Evolutionary conservation across 2,329 filamentous ascomycete species (phyloP), one percentile per base, ranked within the genome.

Genomic region (Neonectria neomacrospora): DNA sequence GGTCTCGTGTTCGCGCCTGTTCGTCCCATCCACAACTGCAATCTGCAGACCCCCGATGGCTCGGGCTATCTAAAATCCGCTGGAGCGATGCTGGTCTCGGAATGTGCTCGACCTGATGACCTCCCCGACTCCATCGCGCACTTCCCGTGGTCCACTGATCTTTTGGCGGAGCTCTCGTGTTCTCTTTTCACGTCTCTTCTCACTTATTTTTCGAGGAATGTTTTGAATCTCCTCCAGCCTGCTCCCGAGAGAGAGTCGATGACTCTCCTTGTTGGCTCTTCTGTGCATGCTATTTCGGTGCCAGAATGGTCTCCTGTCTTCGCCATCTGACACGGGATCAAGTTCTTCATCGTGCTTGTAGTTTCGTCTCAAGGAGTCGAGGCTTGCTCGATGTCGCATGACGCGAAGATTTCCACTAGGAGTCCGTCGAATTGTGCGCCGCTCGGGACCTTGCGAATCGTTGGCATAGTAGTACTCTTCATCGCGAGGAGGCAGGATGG

Each of bases 321-420:
- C 70, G 3, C 63, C 66, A 18, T 71, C 70, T 9, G 66, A 66
- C 30, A 66, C 78, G 6, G 78, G 80, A 23, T 77, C 80, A 1
- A 80, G 79, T 11, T 81, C 76, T 4, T 68, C 67, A 18, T 68
- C 68, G n/a, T 67, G 63, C 16, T 65, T 65, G 41, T 64, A 72
- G 18, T 59, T 68, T 54, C 61, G 63, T 34, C 69, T 67, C 32
- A 85, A 64, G 2, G 82, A 83, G 39, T 83, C 81, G 20, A 78
- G 64, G 67, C 85, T 88, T 32, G 80, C 79, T 7, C 82, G 81
- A 58, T 85, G 82, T 65, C 80, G 81, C 75, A 90, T 84, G 1
- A 90, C 87, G 12, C 86, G 81, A 54, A 90, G 75, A 64, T 85
- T 89, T 1, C 88, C 88, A 67, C 86, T 89, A 5, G 84, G 80